Evolutionary conservation across 345 rosid species (phyloP).

Genomic region (Theobroma cacao): DNA sequence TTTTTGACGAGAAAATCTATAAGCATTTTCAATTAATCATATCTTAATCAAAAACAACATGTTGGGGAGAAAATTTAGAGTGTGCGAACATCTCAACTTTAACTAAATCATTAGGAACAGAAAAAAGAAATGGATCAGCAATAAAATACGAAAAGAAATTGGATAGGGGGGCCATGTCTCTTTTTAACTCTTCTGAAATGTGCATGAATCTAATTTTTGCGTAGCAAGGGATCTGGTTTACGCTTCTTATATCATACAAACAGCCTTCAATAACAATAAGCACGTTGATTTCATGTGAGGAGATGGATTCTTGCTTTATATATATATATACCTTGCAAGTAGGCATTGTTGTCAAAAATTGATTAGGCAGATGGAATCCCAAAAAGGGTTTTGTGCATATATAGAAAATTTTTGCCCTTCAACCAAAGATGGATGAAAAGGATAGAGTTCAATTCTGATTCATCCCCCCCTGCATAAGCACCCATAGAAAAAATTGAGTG

Average conservation of each 20-base stretch:
- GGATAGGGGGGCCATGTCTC: not conserved
- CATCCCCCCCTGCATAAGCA: slow-evolving; percentile 6
- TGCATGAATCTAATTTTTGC: slow-evolving; percentile 18
- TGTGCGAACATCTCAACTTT: not conserved
- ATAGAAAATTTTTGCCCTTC: not conserved
- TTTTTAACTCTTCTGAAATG: not conserved
- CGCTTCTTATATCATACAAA: not conserved
- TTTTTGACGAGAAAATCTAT: not conserved
- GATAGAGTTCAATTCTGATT: not conserved
- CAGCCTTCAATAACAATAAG: not conserved
- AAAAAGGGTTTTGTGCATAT: no score
- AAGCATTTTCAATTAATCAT: not conserved
- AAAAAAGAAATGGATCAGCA: not conserved
- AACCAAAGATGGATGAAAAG: not conserved
- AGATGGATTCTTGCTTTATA: not conserved
- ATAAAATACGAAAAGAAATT: no score
- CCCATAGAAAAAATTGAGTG: not conserved
- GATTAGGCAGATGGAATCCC: not conserved
- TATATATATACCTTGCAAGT: not conserved
- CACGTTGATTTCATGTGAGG: slow-evolving; percentile 6
- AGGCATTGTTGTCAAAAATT: not conserved
- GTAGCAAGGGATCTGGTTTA: not conserved
- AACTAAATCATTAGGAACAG: not conserved
- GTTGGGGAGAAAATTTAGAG: not conserved
- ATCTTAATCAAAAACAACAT: not conserved